Percentiles rank a stretch among this genome's conserved stretches.
phyloP scores from a whole-genome alignment of 2,329 filamentous ascomycete species.

The Helicocarpus griseus region DNA sequence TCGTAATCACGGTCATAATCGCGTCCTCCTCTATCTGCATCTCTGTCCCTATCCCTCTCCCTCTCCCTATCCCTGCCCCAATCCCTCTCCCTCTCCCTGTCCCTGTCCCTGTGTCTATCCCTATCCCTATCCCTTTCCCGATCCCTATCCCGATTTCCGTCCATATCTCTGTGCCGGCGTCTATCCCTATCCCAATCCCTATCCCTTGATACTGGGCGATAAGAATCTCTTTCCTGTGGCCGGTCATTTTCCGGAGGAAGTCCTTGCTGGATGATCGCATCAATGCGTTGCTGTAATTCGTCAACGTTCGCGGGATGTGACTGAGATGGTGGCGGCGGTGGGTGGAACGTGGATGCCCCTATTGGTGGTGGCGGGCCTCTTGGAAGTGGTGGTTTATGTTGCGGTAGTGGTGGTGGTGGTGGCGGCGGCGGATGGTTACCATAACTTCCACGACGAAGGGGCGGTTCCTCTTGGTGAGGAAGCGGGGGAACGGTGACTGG shows the following conservation, averaged over 20 bases:
- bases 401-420: neutral
- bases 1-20: constrained; percentile 9
- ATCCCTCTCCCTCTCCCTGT: constrained; percentile 2
- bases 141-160: neutral
- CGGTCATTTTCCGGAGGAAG: neutral
- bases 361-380: neutral
- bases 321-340: constrained; percentile 3
- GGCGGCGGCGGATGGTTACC: neutral
- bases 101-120: neutral
- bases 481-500: constrained; percentile 1
- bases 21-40: constrained; percentile 12
- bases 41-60: neutral
- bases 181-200: constrained; percentile 1
- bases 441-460: constrained; percentile 1
- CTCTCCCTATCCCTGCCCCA: constrained; percentile 12
- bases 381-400: neutral
- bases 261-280: constrained; percentile 6
- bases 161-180: neutral
- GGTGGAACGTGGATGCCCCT: constrained; percentile 1
- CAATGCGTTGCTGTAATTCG: constrained; percentile 6
- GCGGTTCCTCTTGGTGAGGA: neutral
- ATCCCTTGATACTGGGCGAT: neutral
- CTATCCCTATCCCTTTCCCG: neutral
- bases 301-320: constrained; percentile 1
- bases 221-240: neutral